Evolutionary conservation across 2,329 filamentous ascomycete species (phyloP).

Genomic region (Aspergillus sclerotialis): DNA sequence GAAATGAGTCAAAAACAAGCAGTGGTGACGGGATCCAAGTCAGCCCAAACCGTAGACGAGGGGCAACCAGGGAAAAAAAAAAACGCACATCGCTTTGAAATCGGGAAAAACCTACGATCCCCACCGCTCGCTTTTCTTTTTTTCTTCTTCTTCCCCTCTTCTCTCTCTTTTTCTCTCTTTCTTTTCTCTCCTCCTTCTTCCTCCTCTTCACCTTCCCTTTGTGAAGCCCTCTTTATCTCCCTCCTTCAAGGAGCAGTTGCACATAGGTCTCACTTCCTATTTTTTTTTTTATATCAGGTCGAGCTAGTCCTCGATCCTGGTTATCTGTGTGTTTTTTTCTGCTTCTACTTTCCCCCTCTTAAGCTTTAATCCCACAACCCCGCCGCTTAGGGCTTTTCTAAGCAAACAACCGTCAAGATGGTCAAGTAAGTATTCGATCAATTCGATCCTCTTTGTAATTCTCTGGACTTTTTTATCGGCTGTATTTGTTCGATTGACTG

Average conservation of each 20-base stretch:
- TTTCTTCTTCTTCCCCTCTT: slow-evolving; percentile 15
- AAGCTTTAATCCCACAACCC: slow-evolving; percentile 23
- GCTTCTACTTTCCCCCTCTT: slow-evolving; percentile 14
- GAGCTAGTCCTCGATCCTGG: slow-evolving; percentile 39
- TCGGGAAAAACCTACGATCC: slow-evolving; percentile 21
- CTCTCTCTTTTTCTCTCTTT: slow-evolving; percentile 17
- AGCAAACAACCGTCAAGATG: slow-evolving; percentile 76
- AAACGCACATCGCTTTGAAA: slow-evolving; percentile 23
- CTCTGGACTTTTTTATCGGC: neutral
- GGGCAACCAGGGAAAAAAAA: too few species aligned
- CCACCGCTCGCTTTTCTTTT: slow-evolving; percentile 19
- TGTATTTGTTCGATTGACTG: too few species aligned
- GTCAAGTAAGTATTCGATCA: slow-evolving; percentile 76
- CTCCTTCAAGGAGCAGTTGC: slow-evolving; percentile 30
- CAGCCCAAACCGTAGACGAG: too few species aligned
- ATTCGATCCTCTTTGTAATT: slow-evolving; percentile 3
- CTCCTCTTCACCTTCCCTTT: slow-evolving; percentile 21
- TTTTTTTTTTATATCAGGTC: slow-evolving; percentile 29
- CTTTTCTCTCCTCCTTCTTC: slow-evolving; percentile 18
- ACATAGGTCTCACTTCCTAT: slow-evolving; percentile 31
- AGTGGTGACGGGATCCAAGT: too few species aligned
- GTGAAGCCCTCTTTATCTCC: slow-evolving; percentile 19
- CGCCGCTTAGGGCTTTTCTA: slow-evolving; percentile 33
- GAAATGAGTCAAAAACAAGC: too few species aligned
- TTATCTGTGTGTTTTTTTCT: slow-evolving; percentile 32